Percentiles rank a stretch among this genome's conserved stretches.
Conservation (phyloP, 1,139 yeast genomes). For the Scheffersomyces quercinus region DNA sequence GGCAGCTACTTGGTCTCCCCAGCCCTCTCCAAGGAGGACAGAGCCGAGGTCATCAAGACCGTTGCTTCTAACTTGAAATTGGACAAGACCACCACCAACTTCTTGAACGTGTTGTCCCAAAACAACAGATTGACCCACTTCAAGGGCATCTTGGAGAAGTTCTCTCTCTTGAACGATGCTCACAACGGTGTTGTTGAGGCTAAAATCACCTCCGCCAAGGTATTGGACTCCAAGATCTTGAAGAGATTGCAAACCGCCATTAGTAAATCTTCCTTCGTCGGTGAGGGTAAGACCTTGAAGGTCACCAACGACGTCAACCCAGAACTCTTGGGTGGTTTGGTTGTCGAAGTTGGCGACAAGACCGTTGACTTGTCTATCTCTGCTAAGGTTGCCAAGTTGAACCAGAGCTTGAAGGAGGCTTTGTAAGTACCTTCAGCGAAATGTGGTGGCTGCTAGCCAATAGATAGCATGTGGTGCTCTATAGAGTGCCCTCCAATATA, state of each 20-base stretch:
- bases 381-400: conserved; percentile 81
- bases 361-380: conserved; percentile 92
- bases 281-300: conserved; percentile 82
- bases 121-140: conserved; percentile 88
- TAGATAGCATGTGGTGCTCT: too few relatives aligned
- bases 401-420: conserved; percentile 84
- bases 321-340: conserved; percentile 91
- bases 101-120: conserved; percentile 84
- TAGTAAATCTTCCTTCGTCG: conserved; percentile 76
- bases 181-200: conserved; percentile 92
- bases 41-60: conserved; percentile 67
- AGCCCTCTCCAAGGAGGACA: conserved; percentile 74
- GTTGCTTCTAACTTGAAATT: conserved; percentile 57
- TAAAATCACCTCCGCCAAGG: conserved; percentile 83
- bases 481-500: too few relatives aligned
- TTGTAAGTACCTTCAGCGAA: conserved; percentile 41
- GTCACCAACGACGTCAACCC: conserved; percentile 82
- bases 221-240: conserved; percentile 80
- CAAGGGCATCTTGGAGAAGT: conserved; percentile 66
- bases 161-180: conserved; percentile 79
- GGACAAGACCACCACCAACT: conserved; percentile 77
- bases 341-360: conserved; percentile 95
- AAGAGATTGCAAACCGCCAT: conserved; percentile 80
- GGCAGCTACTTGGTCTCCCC: conserved; percentile 73
- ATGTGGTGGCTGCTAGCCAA: too few relatives aligned